Base-by-base conservation (phyloP, 345 rosid species). In the Eutrema japonicum region DNA sequence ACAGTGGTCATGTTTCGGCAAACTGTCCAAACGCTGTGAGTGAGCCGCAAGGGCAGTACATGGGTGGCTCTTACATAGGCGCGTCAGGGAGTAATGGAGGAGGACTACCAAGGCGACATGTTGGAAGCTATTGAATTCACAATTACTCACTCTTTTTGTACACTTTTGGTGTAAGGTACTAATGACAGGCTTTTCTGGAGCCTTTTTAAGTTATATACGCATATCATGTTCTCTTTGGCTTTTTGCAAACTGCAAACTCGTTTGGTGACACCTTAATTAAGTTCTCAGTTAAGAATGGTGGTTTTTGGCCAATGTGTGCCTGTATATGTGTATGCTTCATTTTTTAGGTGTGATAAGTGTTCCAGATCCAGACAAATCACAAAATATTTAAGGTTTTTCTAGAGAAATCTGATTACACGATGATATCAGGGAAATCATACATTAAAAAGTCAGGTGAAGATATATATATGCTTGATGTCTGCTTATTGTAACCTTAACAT, bases 381-480 rank as follows among this genome's bases (percentile, higher is more conserved):
- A 48, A 0, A 48, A 48, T 29, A 46, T 35, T 35, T 35, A 35
- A 6, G 6, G 6, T 6, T 35, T 22, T 22, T 76, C 78, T 95
- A 83, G 99, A 90, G 85, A 95, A 87, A 79, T 75, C 89, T 16
- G 97, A 92, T 80, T 90, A 83, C 79, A 88, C 88, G 5, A 84
- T 84, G 96, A 89, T 95, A 69, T 90, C 96, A 2, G 99, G 99
- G 72, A 82, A 77, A 55, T 89, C 89, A 50, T 92, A 81, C 80
- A 95, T 16, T 16, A 16, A 16, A 16, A 16, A 16, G 16, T 16
- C 16, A 16, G 16, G 16, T 16, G 16, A 16, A 16, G 16, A 16
- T 16, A 16, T 16, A 16, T 16, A 16, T 16, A 16, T 16, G 16
- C 16, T 16, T 16, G 16, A 16, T 16, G 16, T 16, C 16, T 16